Base-by-base conservation (phyloP, 805 yeast genomes). In the Candida nonsorbophila region DNA sequence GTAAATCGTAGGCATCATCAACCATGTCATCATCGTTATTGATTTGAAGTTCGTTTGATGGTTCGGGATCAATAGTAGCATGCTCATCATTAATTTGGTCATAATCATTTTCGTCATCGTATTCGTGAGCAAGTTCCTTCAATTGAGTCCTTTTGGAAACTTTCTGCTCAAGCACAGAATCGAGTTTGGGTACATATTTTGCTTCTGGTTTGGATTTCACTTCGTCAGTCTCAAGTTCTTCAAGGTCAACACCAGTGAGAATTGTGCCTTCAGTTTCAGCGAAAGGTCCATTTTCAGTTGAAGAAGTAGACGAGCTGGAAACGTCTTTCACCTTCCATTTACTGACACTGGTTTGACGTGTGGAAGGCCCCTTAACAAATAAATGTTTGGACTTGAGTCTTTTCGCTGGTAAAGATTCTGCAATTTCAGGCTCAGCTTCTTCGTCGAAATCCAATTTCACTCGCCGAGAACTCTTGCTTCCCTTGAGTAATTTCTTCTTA, bases 181-280 rank as follows among this genome's bases (percentile, higher is more conserved):
- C 34, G 5, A 36, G 25, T 22, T 39, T 30, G 12, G 43, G 43
- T 4, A 39, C 40, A 11, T 33, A 39, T 21, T 28, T 32, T 20
- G 14, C 22, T 16, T 12, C 13, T 12, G 11, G 11, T 16, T 24
- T 20, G 14, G 21, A 10, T 8, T 21, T 8, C 9, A 7, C 20
- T 18, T 18, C 23, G 14, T 21, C 30, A 11, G 14, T 15, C 10
- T 28, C 32, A 6, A 33, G 19, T 6, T 33, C 36, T 8, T 30
- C n/a, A n/a, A n/a, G n/a, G n/a, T n/a, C n/a, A n/a, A n/a, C n/a
- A n/a, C n/a, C n/a, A n/a, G n/a, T n/a, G n/a, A n/a, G n/a, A n/a
- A n/a, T n/a, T n/a, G n/a, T n/a, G n/a, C n/a, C n/a, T n/a, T n/a
- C n/a, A n/a, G n/a, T n/a, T 18, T 10, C 20, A 18, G 10, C 9